A percentile compares a stretch with the other conserved stretches of the same genome.
phyloP scores from a whole-genome alignment of 768 basidiomycete species.

The Boletus sp. region DNA sequence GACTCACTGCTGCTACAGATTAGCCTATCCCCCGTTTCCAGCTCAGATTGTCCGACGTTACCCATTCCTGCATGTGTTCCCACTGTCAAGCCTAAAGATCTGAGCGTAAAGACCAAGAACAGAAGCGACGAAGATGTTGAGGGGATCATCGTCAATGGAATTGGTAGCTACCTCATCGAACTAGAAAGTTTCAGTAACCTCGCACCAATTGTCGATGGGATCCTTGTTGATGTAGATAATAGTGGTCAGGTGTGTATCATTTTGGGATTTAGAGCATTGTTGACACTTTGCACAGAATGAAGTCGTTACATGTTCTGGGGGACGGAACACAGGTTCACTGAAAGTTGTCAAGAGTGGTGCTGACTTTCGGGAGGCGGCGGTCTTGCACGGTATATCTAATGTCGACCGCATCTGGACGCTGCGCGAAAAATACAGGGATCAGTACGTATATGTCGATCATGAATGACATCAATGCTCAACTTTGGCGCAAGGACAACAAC shows the following conservation, averaged over 20 bases:
- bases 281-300: conserved; percentile 48
- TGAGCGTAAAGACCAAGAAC: conserved; percentile 41
- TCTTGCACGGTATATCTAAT: conserved; percentile 53
- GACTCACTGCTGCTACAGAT: conserved; percentile 78
- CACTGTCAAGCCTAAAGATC: conserved; percentile 37
- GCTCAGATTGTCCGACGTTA: conserved; percentile 43
- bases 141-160: conserved; percentile 50
- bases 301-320: conserved; percentile 86
- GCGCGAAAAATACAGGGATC: conserved; percentile 43
- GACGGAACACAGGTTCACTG: conserved; percentile 70
- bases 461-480: neutral
- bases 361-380: conserved; percentile 66
- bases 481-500: conserved; percentile 44
- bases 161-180: conserved; percentile 58
- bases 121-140: conserved; percentile 25
- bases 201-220: conserved; percentile 80
- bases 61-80: conserved; percentile 50
- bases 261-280: neutral
- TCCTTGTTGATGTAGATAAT: conserved; percentile 69
- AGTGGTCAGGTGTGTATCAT: conserved; percentile 58
- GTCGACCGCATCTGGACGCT: conserved; percentile 66
- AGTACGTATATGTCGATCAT: conserved; percentile 38
- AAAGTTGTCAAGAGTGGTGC: conserved; percentile 81
- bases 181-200: conserved; percentile 71
- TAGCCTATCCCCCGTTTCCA: conserved; percentile 41